phyloP scores from a whole-genome alignment of 352 stramenopile species.

The Globisporangium spiculum region DNA sequence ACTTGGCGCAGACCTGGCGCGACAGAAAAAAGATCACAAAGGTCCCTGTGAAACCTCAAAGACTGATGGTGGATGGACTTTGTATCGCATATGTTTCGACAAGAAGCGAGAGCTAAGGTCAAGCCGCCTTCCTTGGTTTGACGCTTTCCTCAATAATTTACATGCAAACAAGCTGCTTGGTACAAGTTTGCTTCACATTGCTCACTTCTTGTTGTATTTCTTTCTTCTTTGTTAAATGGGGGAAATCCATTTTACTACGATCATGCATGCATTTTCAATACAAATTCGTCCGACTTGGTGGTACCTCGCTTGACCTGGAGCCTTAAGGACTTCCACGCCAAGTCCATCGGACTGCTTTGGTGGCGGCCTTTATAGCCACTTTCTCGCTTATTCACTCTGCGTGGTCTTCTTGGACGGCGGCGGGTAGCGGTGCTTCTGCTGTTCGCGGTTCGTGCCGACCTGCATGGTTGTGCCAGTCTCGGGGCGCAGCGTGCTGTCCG shows the following conservation, averaged over 20 bases:
- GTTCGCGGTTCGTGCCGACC: constrained; percentile 13
- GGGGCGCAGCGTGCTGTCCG: not conserved
- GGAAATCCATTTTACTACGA: not conserved
- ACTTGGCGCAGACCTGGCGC: too few species aligned
- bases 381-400: not conserved
- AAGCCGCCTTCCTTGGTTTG: too few species aligned
- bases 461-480: constrained; percentile 10
- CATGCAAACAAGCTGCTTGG: too few species aligned
- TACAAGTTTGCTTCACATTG: too few species aligned
- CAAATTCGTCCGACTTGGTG: not conserved
- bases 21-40: too few species aligned
- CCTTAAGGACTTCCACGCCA: not conserved
- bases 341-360: not conserved
- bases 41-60: too few species aligned
- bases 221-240: too few species aligned
- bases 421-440: constrained; percentile 7
- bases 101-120: too few species aligned
- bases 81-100: too few species aligned
- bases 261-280: not conserved
- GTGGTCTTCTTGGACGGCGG: constrained; percentile 11
- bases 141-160: too few species aligned
- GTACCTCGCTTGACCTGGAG: not conserved
- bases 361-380: not conserved
- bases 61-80: too few species aligned
- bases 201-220: too few species aligned